Conservation (phyloP, 176 grass and related monocot genomes). For the Bolboschoenus planiculmis region DNA sequence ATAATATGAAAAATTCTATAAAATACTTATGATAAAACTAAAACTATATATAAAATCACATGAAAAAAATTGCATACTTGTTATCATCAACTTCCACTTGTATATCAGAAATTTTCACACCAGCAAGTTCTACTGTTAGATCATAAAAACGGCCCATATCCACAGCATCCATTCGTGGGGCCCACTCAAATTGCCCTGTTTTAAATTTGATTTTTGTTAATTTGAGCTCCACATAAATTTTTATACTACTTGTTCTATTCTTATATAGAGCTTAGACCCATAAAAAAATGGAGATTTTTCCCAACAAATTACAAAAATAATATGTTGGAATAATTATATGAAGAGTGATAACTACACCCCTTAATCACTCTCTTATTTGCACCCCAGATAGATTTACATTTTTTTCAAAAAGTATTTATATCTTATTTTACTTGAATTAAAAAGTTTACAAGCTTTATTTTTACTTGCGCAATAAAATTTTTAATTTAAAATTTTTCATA, state of each 20-base stretch:
- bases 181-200: constrained; percentile 29
- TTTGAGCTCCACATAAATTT: not conserved
- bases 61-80: constrained; percentile 25
- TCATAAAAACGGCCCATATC: constrained; percentile 22
- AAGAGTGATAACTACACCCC: no score
- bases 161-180: constrained; percentile 39
- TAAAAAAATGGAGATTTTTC: not conserved
- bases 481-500: no score
- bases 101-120: constrained; percentile 28
- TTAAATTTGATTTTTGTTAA: not conserved
- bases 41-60: not conserved
- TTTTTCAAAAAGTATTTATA: no score
- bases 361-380: no score
- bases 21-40: not conserved
- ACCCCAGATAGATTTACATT: no score
- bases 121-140: constrained; percentile 36
- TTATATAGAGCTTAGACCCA: not conserved
- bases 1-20: not conserved
- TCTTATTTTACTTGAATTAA: no score
- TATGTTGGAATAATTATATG: not conserved
- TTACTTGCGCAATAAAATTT: no score
- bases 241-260: not conserved
- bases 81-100: constrained; percentile 33
- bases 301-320: not conserved
- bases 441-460: no score